Evolutionary conservation across 495 filamentous ascomycete species (phyloP).

Genomic region (Cladorrhinum samala): DNA sequence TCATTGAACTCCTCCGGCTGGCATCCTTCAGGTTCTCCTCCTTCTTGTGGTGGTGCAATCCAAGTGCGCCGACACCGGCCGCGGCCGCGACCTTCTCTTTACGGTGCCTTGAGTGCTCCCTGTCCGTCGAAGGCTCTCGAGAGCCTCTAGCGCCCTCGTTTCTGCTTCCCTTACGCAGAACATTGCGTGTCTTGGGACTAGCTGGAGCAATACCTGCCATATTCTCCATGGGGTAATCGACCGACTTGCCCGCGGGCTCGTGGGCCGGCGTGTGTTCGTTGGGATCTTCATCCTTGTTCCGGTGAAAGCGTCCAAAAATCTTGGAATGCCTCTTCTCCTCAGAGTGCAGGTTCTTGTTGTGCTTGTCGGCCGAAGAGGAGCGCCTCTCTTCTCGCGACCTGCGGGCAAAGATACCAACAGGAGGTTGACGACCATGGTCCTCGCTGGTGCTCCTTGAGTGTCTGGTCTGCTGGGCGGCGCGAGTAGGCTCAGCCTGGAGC

Average conservation of each 20-base stretch:
- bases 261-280: neutral
- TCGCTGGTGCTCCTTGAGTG: neutral
- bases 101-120: conserved; percentile 2
- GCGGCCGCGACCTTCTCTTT: conserved; percentile 26
- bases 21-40: conserved; percentile 5
- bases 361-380: conserved; percentile 4
- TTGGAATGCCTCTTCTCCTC: conserved; percentile 21
- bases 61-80: conserved; percentile 17
- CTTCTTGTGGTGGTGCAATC: conserved; percentile 18
- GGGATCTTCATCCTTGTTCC: conserved; percentile 23
- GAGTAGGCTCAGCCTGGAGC: conserved; percentile 4
- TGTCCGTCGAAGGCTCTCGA: neutral
- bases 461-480: conserved; percentile 1
- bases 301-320: conserved; percentile 27
- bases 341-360: conserved; percentile 1
- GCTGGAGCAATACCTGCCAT: neutral
- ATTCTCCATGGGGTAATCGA: conserved; percentile 3
- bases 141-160: conserved; percentile 1
- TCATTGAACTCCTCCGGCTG: conserved; percentile 5
- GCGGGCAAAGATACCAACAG: neutral
- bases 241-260: conserved; percentile 12
- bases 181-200: neutral
- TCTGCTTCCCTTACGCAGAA: conserved; percentile 8
- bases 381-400: neutral
- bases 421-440: neutral